Evolutionary conservation across 2,329 filamentous ascomycete genomes (phyloP).

Genomic region (Ceratocystis albifundus): DNA sequence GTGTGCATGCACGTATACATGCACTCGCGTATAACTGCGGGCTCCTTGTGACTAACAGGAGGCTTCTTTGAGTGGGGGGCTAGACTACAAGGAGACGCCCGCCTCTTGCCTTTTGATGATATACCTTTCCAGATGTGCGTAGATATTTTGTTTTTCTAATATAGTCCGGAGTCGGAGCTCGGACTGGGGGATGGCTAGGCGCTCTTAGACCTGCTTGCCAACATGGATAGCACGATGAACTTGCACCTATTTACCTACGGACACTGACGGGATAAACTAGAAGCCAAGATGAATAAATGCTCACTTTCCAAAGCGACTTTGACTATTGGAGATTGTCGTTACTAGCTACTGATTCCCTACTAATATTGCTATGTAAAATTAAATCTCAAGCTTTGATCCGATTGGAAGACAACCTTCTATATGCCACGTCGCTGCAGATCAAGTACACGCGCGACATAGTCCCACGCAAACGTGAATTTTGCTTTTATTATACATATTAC

Average conservation of each 20-base stretch:
- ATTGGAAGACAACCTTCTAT: neutral
- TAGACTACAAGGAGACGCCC: neutral
- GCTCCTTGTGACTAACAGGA: neutral
- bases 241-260: too few species aligned
- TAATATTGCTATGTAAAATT: neutral
- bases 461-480: neutral
- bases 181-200: neutral
- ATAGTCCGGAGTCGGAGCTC: neutral
- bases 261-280: neutral
- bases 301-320: neutral
- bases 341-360: neutral
- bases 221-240: too few species aligned
- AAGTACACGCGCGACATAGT: neutral
- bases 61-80: neutral
- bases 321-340: neutral
- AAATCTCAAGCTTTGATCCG: neutral
- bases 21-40: neutral
- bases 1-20: neutral
- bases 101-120: too few species aligned
- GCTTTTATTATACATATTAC: neutral
- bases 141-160: too few species aligned
- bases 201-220: too few species aligned
- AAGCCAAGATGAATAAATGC: neutral
- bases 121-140: too few species aligned
- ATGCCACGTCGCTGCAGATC: neutral